Evolutionary conservation across 495 filamentous ascomycete genomes (phyloP).

Genomic region (Penicillium turbatum): DNA sequence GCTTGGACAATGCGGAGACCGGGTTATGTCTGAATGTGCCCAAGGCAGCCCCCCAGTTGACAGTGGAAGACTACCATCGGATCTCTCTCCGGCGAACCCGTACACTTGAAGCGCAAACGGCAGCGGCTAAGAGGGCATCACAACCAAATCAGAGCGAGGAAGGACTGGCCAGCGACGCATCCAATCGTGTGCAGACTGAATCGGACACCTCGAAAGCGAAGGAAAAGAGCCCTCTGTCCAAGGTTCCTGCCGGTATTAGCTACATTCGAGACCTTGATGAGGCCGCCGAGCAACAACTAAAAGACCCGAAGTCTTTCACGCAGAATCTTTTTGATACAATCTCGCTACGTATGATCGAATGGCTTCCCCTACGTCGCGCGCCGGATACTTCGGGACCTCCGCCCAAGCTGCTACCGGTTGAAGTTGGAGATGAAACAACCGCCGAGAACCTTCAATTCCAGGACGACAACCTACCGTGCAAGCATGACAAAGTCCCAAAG

Average conservation of each 20-base stretch:
- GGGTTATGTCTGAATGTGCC: conserved; percentile 63
- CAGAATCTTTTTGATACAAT: conserved; percentile 77
- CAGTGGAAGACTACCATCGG: conserved; percentile 23
- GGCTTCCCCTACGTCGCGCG: conserved; percentile 55
- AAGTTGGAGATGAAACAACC: conserved; percentile 11
- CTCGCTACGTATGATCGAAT: conserved; percentile 75
- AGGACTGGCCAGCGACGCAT: background rate
- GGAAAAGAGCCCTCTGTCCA: background rate
- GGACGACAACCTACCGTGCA: conserved; percentile 7
- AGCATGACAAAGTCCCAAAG: conserved; percentile 7
- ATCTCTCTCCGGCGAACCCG: conserved; percentile 31
- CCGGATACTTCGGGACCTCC: conserved; percentile 22
- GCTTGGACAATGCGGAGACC: conserved; percentile 68
- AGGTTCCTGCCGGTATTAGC: conserved; percentile 7
- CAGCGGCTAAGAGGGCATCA: background rate
- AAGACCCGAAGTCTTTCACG: conserved; percentile 79
- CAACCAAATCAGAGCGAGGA: background rate
- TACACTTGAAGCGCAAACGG: conserved; percentile 18
- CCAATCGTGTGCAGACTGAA: background rate
- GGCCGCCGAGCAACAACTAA: conserved; percentile 48
- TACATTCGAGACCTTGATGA: conserved; percentile 22
- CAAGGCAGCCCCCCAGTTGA: conserved; percentile 29
- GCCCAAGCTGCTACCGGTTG: background rate
- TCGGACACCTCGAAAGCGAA: background rate
- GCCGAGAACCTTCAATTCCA: conserved; percentile 6